phyloP scores from a whole-genome alignment of 352 stramenopile genomes.

The Pythium brachiatum region DNA sequence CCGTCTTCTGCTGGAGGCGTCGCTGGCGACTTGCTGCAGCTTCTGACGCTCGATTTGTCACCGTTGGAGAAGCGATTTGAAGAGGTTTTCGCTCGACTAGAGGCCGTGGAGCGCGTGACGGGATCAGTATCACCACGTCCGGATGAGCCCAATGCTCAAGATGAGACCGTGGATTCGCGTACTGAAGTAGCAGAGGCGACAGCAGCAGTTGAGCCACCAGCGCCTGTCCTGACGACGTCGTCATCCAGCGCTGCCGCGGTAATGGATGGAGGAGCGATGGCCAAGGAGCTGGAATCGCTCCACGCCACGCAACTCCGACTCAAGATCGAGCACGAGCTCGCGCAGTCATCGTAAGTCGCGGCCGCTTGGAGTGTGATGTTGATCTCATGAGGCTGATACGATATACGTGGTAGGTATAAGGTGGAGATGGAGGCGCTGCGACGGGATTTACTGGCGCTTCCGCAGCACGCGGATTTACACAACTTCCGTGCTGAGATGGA shows the following conservation, averaged over 20 bases:
- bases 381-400: too few species aligned
- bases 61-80: conserved; percentile 52
- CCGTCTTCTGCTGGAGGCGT: neutral
- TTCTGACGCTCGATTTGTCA: conserved; percentile 30
- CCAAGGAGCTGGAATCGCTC: conserved; percentile 51
- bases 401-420: conserved; percentile 21
- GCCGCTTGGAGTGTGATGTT: neutral
- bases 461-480: conserved; percentile 34
- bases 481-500: conserved; percentile 47
- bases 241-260: neutral
- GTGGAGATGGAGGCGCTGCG: conserved; percentile 41
- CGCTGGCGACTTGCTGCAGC: conserved; percentile 13
- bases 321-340: conserved; percentile 61
- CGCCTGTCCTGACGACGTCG: neutral
- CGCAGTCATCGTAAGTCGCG: conserved; percentile 28
- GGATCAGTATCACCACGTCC: neutral
- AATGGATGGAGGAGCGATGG: conserved; percentile 27
- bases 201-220: neutral
- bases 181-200: neutral
- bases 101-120: conserved; percentile 31
- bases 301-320: conserved; percentile 50
- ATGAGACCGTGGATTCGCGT: neutral
- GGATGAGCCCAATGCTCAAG: neutral
- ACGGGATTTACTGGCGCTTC: conserved; percentile 33
- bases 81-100: conserved; percentile 42